Evolutionary conservation across 2,329 filamentous ascomycete species (phyloP).

Genomic region (Aureobasidium sp.): DNA sequence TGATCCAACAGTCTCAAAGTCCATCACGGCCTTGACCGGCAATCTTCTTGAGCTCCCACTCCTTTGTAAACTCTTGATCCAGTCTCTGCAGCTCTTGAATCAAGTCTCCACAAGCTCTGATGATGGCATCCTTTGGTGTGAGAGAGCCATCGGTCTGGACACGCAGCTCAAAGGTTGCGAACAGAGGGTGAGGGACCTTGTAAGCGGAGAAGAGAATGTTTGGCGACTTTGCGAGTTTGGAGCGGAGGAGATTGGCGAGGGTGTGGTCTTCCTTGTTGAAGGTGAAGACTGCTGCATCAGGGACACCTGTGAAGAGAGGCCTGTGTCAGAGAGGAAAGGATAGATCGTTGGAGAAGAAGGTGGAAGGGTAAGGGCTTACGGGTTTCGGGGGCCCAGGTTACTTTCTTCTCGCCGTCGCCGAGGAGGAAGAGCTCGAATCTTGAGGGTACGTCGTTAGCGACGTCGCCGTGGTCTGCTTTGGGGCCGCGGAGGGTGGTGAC

Average conservation of each 20-base stretch:
- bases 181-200: slow-evolving; percentile 51
- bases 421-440: slow-evolving; percentile 95
- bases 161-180: slow-evolving; percentile 57
- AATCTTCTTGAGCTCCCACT: slow-evolving; percentile 84
- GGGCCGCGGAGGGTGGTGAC: slow-evolving; percentile 15
- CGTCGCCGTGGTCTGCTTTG: slow-evolving; percentile 7
- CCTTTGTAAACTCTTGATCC: slow-evolving; percentile 82
- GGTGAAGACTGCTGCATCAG: slow-evolving; percentile 90
- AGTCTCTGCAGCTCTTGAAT: slow-evolving; percentile 73
- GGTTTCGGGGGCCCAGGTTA: slow-evolving; percentile 78
- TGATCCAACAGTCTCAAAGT: slow-evolving; percentile 11
- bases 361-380: slow-evolving; percentile 49
- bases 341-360: not conserved
- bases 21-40: slow-evolving; percentile 32
- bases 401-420: slow-evolving; percentile 82
- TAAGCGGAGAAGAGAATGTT: slow-evolving; percentile 89
- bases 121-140: slow-evolving; percentile 79
- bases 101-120: slow-evolving; percentile 71
- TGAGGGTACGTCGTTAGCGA: slow-evolving; percentile 24
- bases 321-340: not conserved
- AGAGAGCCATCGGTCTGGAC: slow-evolving; percentile 86
- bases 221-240: slow-evolving; percentile 74
- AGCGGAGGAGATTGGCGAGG: slow-evolving; percentile 78
- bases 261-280: slow-evolving; percentile 97
- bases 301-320: slow-evolving; percentile 55